Base-by-base conservation (phyloP, 495 filamentous ascomycete species). In the Parachaetomium inaequale region DNA sequence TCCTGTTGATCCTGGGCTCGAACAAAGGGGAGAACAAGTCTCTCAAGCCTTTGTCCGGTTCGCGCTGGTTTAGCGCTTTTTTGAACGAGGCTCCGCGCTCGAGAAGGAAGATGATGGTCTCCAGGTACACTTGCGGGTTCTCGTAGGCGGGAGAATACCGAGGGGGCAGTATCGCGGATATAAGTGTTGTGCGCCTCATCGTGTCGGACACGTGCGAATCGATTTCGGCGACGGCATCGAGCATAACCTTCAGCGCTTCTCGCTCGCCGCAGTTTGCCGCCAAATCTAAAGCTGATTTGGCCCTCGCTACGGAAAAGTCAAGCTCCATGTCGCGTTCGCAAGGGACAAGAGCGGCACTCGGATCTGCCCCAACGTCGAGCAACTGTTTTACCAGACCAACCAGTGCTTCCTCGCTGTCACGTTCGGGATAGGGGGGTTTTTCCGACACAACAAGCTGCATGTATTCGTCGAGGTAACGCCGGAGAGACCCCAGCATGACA, bases 341-440 rank as follows among this genome's bases (percentile, higher is more conserved):
- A 10, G 3, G 10, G 10, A 15, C 1, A 4, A 14, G 11, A 36
- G 53, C 6, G 8, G 52, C 40, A 12, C 19, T 23, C 4, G 59
- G 59, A 10, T 62, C 42, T 6, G 59, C 50, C 11, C 59, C 59
- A 8, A 26, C 34, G 15, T 58, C 45, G 3, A 59, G 53, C n/a
- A 62, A 29, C 36, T 43, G 23, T 19, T 42, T 55, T 4, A 29
- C 7, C 14, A 55, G 36, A 10, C 1, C 19, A n/a, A 43, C 3
- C 14, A 55, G 15, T 2, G 21, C 53, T 7, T 55, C 53, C 15
- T 55, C 53, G 17, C 53, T 42, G 36, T 55, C 36, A 0, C 3
- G 12, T 11, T 43, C 1, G 14, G 17, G 10, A 23, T 25, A 14
- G 2, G 5, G 36, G 4, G 23, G 36, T 3, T 29, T 29, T 0